phyloP scores from a whole-genome alignment of 441 rosid genomes.

The Cnidoscolus chayamansa region DNA sequence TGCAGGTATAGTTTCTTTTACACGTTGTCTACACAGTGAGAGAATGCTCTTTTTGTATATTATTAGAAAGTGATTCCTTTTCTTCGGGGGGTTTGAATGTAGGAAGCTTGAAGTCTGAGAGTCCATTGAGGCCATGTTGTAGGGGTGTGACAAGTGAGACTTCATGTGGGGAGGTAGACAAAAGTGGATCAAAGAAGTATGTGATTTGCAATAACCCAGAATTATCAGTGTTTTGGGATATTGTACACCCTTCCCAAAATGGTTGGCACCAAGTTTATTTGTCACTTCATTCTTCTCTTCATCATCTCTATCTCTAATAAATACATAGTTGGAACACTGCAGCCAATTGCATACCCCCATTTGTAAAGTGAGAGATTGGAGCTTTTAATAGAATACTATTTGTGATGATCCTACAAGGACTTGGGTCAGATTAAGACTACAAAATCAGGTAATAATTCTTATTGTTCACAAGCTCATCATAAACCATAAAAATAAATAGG shows the following conservation, averaged over 20 bases:
- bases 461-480: too few relatives aligned
- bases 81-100: neutral
- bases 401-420: too few relatives aligned
- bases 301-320: neutral
- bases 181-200: constrained; percentile 34
- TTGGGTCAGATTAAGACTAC: too few relatives aligned
- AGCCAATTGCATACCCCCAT: too few relatives aligned
- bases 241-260: constrained; percentile 43
- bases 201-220: constrained; percentile 37
- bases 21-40: too few relatives aligned
- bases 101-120: constrained; percentile 20
- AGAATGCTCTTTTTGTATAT: too few relatives aligned
- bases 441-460: too few relatives aligned
- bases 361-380: too few relatives aligned
- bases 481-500: too few relatives aligned
- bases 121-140: constrained; percentile 42
- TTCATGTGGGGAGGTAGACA: constrained; percentile 33
- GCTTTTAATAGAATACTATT: too few relatives aligned
- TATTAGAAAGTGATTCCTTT: too few relatives aligned
- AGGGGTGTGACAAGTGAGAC: constrained; percentile 19
- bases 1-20: constrained; percentile 19
- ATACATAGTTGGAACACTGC: too few relatives aligned
- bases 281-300: constrained; percentile 31
- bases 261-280: constrained; percentile 43
- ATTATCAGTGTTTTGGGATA: constrained; percentile 48